phyloP scores from a whole-genome alignment of 805 yeast species.

The Cyberlindnera sargentensis region DNA sequence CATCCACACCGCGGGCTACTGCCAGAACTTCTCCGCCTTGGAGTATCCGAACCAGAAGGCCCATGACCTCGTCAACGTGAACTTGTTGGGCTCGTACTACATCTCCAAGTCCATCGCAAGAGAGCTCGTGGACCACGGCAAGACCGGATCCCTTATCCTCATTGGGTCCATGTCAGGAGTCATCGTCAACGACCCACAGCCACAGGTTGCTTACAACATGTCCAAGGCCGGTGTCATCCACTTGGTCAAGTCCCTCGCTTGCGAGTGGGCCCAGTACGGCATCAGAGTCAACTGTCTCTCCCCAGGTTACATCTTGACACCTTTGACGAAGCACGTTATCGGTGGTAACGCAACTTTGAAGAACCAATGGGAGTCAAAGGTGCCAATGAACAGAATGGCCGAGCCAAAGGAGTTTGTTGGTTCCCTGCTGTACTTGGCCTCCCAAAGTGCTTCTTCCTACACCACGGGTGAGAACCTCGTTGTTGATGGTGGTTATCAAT shows the following conservation, averaged over 20 bases:
- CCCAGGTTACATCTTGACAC: conserved; percentile 78
- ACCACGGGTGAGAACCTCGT: conserved; percentile 80
- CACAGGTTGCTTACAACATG: conserved; percentile 76
- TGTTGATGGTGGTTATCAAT: conserved; percentile 83
- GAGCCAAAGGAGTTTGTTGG: conserved; percentile 82
- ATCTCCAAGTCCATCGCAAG: conserved; percentile 69
- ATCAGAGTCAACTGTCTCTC: conserved; percentile 73
- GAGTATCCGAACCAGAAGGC: conserved; percentile 70
- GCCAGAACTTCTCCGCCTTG: conserved; percentile 73
- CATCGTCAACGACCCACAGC: conserved; percentile 73
- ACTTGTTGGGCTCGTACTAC: conserved; percentile 68
- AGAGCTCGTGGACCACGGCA: conserved; percentile 48
- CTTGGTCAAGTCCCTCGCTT: conserved; percentile 66
- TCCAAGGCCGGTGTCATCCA: conserved; percentile 84
- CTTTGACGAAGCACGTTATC: conserved; percentile 65
- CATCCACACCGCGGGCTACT: conserved; percentile 79
- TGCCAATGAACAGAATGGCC: conserved; percentile 80
- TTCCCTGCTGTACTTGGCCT: conserved; percentile 63
- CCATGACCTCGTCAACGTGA: conserved; percentile 61
- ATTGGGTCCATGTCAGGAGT: conserved; percentile 79
- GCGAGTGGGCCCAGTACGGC: conserved; percentile 75
- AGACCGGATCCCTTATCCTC: conserved; percentile 55
- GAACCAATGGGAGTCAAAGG: conserved; percentile 62
- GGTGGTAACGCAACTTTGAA: conserved; percentile 53
- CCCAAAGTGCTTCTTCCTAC: conserved; percentile 64